Conservation (phyloP, 192 early-diverging fungal genomes). For the Podila verticillata region DNA sequence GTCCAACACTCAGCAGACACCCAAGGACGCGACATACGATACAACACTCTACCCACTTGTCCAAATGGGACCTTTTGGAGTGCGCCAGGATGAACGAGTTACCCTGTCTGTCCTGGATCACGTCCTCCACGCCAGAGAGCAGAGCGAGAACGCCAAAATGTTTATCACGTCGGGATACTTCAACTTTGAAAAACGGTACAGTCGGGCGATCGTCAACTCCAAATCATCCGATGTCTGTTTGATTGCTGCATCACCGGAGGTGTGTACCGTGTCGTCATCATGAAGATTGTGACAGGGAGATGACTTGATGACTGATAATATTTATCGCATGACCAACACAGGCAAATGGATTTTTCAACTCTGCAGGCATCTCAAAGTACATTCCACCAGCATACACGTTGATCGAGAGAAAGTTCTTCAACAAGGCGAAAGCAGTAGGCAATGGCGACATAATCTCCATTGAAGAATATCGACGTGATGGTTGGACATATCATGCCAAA, state of each 20-base stretch:
- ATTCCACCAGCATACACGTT: constrained; percentile 93
- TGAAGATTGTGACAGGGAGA: neutral
- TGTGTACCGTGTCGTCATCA: constrained; percentile 13
- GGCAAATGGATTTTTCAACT: constrained; percentile 94
- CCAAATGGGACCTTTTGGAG: constrained; percentile 85
- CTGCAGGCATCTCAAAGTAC: constrained; percentile 84
- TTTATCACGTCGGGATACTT: constrained; percentile 93
- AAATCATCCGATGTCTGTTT: constrained; percentile 69
- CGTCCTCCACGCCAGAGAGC: constrained; percentile 14
- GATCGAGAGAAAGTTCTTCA: constrained; percentile 79
- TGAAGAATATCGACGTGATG: constrained; percentile 77
- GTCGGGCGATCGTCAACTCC: constrained; percentile 67
- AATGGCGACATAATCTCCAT: constrained; percentile 68
- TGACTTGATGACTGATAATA: no score
- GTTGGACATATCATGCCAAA: constrained; percentile 98
- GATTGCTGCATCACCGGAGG: constrained; percentile 87
- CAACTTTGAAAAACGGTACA: constrained; percentile 83
- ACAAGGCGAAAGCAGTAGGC: constrained; percentile 50
- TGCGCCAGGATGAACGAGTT: constrained; percentile 81
- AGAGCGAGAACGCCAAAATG: constrained; percentile 62
- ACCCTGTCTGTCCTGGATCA: constrained; percentile 72
- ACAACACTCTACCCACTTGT: constrained; percentile 83
- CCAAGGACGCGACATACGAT: constrained; percentile 51
- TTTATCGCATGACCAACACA: constrained; percentile 26
- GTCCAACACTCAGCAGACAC: constrained; percentile 22